A percentile compares a stretch with the other conserved stretches of the same genome.
Conservation (phyloP, 2,329 filamentous ascomycete species). For the Plenodomus biglobosus region DNA sequence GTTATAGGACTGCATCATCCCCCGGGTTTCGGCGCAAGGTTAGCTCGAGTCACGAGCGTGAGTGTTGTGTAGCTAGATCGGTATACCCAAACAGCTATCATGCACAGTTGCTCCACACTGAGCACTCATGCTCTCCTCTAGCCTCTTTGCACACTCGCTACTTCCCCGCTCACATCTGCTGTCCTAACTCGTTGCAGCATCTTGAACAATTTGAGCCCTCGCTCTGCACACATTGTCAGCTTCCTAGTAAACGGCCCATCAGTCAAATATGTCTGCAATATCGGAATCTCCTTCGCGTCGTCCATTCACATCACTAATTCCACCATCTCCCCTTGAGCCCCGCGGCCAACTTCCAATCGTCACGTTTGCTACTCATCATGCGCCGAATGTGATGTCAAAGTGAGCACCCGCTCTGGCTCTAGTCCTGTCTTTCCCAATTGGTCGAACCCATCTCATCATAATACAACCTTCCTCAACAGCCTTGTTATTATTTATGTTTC, state of each 20-base stretch:
- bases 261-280: constrained; percentile 36
- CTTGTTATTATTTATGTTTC: constrained; percentile 54
- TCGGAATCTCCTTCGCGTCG: constrained; percentile 23
- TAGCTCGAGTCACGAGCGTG: not conserved
- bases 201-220: constrained; percentile 46
- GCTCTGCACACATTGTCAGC: constrained; percentile 37
- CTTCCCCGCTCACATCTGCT: constrained; percentile 43
- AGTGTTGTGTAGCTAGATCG: constrained; percentile 7
- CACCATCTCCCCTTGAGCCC: constrained; percentile 47
- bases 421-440: too few relatives aligned
- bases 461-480: too few relatives aligned
- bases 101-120: constrained; percentile 17
- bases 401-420: too few relatives aligned
- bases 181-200: constrained; percentile 41
- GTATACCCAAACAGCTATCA: constrained; percentile 28
- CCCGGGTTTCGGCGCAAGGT: constrained; percentile 1
- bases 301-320: constrained; percentile 46
- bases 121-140: constrained; percentile 40
- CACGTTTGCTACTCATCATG: constrained; percentile 57
- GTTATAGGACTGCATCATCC: constrained; percentile 11
- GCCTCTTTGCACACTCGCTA: constrained; percentile 37
- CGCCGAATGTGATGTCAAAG: too few relatives aligned
- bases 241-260: constrained; percentile 32
- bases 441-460: too few relatives aligned
- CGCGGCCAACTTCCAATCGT: constrained; percentile 47